Conservation (phyloP, 2,329 filamentous ascomycete species). For the Nectriaceae sp. region DNA sequence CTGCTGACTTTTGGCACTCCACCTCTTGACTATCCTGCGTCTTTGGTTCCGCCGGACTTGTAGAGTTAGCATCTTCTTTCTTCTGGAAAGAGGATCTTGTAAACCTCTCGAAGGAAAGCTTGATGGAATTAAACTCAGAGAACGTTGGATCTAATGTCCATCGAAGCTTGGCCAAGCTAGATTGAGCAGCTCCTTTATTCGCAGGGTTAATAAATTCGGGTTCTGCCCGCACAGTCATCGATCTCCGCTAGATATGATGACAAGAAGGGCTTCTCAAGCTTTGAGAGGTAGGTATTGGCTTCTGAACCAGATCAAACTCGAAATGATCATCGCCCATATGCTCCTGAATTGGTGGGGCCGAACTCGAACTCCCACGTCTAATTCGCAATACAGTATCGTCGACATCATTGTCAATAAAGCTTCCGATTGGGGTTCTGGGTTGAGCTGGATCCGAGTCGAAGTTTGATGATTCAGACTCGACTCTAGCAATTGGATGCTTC, state of each 20-base stretch:
- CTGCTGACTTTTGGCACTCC: neutral
- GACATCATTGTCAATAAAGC: neutral
- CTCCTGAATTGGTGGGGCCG: conserved; percentile 6
- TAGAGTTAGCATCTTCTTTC: conserved; percentile 16
- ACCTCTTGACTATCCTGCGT: neutral
- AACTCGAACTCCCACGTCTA: conserved; percentile 5
- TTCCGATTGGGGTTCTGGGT: neutral
- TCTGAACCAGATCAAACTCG: neutral
- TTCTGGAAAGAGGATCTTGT: conserved; percentile 24
- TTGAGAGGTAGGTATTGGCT: neutral
- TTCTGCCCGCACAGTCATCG: conserved; percentile 6
- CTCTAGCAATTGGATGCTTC: too few relatives aligned
- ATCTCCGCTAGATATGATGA: neutral
- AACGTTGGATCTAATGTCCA: conserved; percentile 24
- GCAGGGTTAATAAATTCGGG: neutral
- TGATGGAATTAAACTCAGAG: conserved; percentile 30
- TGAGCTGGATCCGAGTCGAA: neutral
- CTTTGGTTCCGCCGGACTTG: too few relatives aligned
- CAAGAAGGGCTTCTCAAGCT: neutral
- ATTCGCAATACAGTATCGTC: neutral
- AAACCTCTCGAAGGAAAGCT: conserved; percentile 31
- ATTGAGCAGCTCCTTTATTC: neutral
- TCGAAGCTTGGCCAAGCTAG: neutral
- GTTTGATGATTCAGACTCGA: too few relatives aligned
- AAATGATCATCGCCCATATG: neutral